A percentile compares a stretch with the other conserved stretches of the same genome.
These are phyloP conservation scores for Thalia dealbata DNA, from an alignment of 176 grass and related monocot species.

Conservation along the genomic window DNA sequence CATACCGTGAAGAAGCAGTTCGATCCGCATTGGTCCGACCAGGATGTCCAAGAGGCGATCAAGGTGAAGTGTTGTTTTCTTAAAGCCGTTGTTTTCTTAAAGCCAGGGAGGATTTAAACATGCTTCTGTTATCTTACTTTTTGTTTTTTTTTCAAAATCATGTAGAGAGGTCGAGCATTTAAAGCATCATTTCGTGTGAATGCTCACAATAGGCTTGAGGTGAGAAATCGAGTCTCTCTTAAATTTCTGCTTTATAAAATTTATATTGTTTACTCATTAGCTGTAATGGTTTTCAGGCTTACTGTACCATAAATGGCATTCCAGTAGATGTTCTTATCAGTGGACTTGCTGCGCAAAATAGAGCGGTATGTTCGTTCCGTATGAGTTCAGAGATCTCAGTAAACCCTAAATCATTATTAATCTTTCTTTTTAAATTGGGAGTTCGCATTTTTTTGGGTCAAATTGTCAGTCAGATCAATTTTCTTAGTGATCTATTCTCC, in stretches of 20 bases:
- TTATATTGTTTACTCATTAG: neutral
- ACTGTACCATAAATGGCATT: constrained; percentile 80
- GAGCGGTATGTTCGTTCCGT: constrained; percentile 53
- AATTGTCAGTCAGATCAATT: neutral
- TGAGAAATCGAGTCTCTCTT: constrained; percentile 13
- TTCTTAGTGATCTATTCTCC: neutral
- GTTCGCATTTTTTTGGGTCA: too few relatives aligned
- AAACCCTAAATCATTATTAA: constrained; percentile 7
- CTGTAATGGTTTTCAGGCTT: constrained; percentile 45
- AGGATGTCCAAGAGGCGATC: constrained; percentile 52
- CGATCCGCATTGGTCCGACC: constrained; percentile 54
- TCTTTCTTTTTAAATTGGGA: neutral
- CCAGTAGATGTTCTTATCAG: constrained; percentile 71
- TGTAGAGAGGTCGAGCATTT: constrained; percentile 67
- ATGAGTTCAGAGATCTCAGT: neutral
- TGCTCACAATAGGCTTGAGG: constrained; percentile 76
- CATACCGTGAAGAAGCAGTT: constrained; percentile 34
- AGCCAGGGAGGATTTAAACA: neutral
- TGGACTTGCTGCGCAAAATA: constrained; percentile 60
- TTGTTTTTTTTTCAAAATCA: constrained; percentile 7
- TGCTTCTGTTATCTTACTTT: neutral
- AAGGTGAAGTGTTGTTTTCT: constrained; percentile 37
- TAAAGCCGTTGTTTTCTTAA: constrained; percentile 2
- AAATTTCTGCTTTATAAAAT: neutral
- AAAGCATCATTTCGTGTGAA: constrained; percentile 69